Base-by-base conservation (phyloP, 2,329 filamentous ascomycete species). In the Corynespora cassiicola region DNA sequence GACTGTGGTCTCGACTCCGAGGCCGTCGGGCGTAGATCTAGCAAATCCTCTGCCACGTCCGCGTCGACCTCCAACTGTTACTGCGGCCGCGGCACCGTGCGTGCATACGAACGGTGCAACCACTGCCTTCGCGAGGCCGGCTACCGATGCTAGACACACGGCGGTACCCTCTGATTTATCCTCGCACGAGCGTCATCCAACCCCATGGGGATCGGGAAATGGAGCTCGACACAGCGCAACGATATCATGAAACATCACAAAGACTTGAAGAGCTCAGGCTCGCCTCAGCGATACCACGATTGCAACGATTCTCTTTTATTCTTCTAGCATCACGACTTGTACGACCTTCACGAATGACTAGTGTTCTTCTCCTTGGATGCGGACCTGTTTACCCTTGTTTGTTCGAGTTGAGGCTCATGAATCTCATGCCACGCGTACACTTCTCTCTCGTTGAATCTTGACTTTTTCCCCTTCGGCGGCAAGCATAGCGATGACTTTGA, bases 1-100 rank as follows among this genome's bases (percentile, higher is more conserved):
- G 74, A 74, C 32, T 71, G 67, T 41, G 73, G 71, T 14, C 66
- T 75, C 16, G 73, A 75, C 29, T 42, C 56, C 19, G 57, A 58
- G 12, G 41, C 55, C 18, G 38, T 43, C 16, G 54, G 54, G 18
- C 56, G 63, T 45, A 58, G 63, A 40, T 52, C 59, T 17, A 69
- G 66, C 54, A 69, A 68, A 34, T 59, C 61, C 9, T 63, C 61
- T 5, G 8, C n/a, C 8, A 45, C 46, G n/a, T 54, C 54, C 17
- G 14, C 26, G 4, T 52, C 57, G 23, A 43, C 47, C 9, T 50
- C 50, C 18, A 59, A 44, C 36, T 70, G 65, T 54, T 64, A 50
- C 33, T 70, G 66, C 41, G 65, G 66, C 18, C 63, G 72, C 11
- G 69, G 66, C 6, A 52, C 60, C 10, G 63, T 75, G 10, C 57